Evolutionary conservation across 768 basidiomycete genomes (phyloP), one percentile per base, ranked within the genome.

Genomic region (Boletus patriciae): DNA sequence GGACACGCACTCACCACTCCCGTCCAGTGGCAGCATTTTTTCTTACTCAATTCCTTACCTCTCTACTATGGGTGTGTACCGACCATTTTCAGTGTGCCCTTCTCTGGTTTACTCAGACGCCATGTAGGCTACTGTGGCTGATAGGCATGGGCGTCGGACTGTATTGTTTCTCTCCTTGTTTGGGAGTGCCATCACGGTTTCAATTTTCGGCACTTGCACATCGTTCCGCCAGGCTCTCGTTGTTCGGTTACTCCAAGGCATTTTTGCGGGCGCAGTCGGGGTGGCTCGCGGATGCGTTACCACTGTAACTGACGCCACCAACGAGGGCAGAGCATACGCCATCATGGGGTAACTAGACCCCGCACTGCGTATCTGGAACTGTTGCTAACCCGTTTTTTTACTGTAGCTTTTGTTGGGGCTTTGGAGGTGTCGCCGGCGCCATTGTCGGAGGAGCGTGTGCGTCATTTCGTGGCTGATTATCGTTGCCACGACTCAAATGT

Each of bases 311-410:
- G 95, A 98, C 71, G 76, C 85, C 29, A 89, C 86, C 50, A 99
- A 99, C 72, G 95, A 98, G 73, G 90, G 90, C 25, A 82, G 93
- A 62, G 97, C 96, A 23, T 98, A 98, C 71, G 92, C 94, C 45
- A 90, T 95, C 55, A 77, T 98, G 46, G 95, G 94, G 84, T 89
- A 62, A 44, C 11, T 25, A 38, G 34, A 4, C 55, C 47, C 21
- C 41, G 43, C 51, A 52, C 23, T 33, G 40, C 41, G 43, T 43
- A 12, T 46, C 60, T 49, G 48, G 27, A 31, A 31, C 18, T 8
- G 7, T 21, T 19, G 27, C 56, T 62, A 15, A 65, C 25, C 11
- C 31, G 2, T 10, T 6, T 38, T 21, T 41, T 41, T 33, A 55
- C 47, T 54, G 3, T 54, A 92, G 90, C 12, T 97, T 96, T 71